Conservation (phyloP, 306 rosid species). For the Adenanthera pavonina region DNA sequence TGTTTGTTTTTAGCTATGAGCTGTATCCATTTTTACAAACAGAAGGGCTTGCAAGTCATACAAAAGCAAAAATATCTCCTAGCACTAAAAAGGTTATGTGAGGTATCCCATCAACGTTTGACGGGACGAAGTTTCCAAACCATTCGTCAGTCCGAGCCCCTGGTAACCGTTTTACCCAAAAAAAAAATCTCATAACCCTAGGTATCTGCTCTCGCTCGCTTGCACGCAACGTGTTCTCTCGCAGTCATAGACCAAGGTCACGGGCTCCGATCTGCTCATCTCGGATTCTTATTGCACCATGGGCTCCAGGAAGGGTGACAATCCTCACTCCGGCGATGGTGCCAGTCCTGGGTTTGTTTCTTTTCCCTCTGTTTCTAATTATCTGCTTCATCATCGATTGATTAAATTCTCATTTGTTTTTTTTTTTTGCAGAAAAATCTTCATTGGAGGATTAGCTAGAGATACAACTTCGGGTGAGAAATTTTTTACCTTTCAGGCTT, state of each 20-base stretch:
- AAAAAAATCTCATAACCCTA: background rate
- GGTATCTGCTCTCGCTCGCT: background rate
- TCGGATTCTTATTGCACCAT: slow-evolving; percentile 36
- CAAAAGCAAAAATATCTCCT: too few species aligned
- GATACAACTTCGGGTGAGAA: slow-evolving; percentile 75
- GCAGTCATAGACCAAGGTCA: background rate
- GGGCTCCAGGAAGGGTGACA: slow-evolving; percentile 69
- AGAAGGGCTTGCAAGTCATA: too few species aligned
- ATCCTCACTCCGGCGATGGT: slow-evolving; percentile 80
- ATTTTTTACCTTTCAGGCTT: background rate
- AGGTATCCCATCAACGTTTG: too few species aligned
- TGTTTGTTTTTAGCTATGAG: too few species aligned
- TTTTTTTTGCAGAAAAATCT: slow-evolving; percentile 72
- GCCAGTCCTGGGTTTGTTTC: slow-evolving; percentile 84
- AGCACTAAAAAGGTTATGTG: too few species aligned
- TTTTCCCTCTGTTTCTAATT: background rate
- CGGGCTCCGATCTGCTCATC: background rate
- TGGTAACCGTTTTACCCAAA: too few species aligned
- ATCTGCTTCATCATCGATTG: background rate
- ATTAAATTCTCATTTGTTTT: background rate
- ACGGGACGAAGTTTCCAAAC: too few species aligned
- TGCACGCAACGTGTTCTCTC: background rate
- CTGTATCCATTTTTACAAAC: too few species aligned
- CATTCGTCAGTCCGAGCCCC: too few species aligned
- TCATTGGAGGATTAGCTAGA: slow-evolving; percentile 94